A percentile compares a stretch with the other conserved stretches of the same genome.
phyloP scores from a whole-genome alignment of 306 rosid species.

The Malus domestica region DNA sequence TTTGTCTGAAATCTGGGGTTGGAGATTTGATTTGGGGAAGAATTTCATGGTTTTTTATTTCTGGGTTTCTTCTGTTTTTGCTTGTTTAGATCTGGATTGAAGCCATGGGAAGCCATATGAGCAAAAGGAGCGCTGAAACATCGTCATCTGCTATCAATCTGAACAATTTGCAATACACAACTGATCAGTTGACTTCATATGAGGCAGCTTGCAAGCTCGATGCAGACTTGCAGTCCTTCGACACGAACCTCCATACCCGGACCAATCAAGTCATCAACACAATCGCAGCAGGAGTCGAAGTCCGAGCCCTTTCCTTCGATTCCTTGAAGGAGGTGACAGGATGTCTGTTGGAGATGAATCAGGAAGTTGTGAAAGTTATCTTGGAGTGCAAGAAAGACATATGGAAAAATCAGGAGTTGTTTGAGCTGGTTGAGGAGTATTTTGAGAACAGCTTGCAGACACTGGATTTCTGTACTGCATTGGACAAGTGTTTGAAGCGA shows the following conservation, averaged over 20 bases:
- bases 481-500: constrained; percentile 70
- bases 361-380: constrained; percentile 84
- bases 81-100: constrained; percentile 19
- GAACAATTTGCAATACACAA: constrained; percentile 41
- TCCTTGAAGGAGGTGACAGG: constrained; percentile 72
- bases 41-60: constrained; percentile 1
- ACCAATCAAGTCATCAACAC: constrained; percentile 74
- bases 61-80: constrained; percentile 17
- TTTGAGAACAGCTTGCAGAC: constrained; percentile 86
- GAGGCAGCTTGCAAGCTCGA: constrained; percentile 82
- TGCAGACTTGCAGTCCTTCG: constrained; percentile 65
- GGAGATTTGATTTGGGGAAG: background rate
- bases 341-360: constrained; percentile 90
- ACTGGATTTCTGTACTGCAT: constrained; percentile 78
- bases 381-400: constrained; percentile 90
- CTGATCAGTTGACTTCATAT: constrained; percentile 56
- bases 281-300: constrained; percentile 75
- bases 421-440: constrained; percentile 86
- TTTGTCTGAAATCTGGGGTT: background rate
- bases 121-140: constrained; percentile 41
- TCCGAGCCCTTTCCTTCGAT: constrained; percentile 74
- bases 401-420: constrained; percentile 81
- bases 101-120: constrained; percentile 75
- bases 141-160: constrained; percentile 35
- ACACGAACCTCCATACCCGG: constrained; percentile 58